Conservation (phyloP, 2,329 filamentous ascomycete species). For the Colletotrichum endophyticum region DNA sequence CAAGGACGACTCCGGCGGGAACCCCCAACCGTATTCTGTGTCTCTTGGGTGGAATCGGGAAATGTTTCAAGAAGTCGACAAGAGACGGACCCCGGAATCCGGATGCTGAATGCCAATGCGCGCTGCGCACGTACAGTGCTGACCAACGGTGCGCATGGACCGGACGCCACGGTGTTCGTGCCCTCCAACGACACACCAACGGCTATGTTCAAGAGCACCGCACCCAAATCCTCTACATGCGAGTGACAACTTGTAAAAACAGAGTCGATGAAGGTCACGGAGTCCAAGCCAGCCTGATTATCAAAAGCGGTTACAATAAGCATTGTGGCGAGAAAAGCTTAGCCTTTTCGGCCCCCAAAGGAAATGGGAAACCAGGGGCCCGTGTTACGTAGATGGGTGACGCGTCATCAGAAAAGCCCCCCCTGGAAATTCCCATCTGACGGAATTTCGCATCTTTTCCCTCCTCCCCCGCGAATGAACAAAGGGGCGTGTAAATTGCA, state of each 20-base stretch:
- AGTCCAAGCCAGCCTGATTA: slow-evolving; percentile 7
- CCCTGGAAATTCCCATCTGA: not conserved
- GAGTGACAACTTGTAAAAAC: not conserved
- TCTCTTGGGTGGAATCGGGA: not conserved
- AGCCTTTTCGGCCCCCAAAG: slow-evolving; percentile 8
- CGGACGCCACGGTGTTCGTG: not conserved
- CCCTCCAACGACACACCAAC: not conserved
- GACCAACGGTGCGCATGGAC: not conserved
- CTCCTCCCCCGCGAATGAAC: not conserved
- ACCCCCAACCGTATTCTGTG: not conserved
- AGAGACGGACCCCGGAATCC: not conserved
- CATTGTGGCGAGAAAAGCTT: slow-evolving; percentile 13
- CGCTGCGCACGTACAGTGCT: not conserved
- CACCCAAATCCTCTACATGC: not conserved
- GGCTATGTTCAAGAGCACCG: not conserved
- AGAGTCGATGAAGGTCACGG: not conserved
- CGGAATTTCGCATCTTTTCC: not conserved
- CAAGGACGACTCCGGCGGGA: not conserved
- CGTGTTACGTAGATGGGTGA: slow-evolving; percentile 9
- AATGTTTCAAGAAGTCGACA: not conserved
- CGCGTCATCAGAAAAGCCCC: not conserved
- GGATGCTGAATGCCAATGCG: not conserved
- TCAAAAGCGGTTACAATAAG: slow-evolving; percentile 12
- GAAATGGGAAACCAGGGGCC: not conserved
- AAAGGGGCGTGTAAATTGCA: not conserved